These are phyloP conservation scores for Xylaria intraflava DNA, from an alignment of 495 filamentous ascomycete genomes.

Conservation along the genomic window DNA sequence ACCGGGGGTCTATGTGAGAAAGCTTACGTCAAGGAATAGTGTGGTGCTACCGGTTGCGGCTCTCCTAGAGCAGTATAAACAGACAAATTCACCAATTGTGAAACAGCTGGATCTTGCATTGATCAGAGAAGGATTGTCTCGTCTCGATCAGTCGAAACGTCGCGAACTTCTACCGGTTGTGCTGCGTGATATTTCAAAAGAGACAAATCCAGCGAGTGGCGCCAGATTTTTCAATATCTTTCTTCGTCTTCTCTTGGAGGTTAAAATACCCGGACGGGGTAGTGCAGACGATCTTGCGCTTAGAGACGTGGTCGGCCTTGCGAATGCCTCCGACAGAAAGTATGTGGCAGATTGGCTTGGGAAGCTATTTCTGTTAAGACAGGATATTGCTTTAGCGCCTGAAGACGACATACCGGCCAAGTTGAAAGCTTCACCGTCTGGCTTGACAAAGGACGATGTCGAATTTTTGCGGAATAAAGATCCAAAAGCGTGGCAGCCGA, in stretches of 20 bases:
- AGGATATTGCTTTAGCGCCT: constrained; percentile 25
- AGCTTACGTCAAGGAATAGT: constrained; percentile 27
- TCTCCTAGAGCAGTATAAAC: constrained; percentile 86
- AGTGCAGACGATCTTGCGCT: constrained; percentile 68
- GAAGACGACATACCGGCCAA: constrained; percentile 20
- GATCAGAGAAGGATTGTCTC: constrained; percentile 76
- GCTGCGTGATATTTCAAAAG: constrained; percentile 64
- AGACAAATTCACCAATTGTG: constrained; percentile 59
- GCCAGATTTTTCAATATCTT: constrained; percentile 78
- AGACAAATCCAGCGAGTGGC: constrained; percentile 54
- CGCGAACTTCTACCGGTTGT: constrained; percentile 62
- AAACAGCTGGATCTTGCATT: constrained; percentile 85
- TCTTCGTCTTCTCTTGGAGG: constrained; percentile 62
- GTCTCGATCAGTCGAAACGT: constrained; percentile 48
- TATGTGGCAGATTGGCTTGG: constrained; percentile 74
- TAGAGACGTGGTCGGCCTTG: constrained; percentile 59
- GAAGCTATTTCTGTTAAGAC: constrained; percentile 68
- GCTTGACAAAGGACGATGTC: constrained; percentile 63
- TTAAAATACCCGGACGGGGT: constrained; percentile 67
- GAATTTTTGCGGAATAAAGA: constrained; percentile 66
- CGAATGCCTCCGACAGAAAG: constrained; percentile 53
- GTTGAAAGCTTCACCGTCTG: constrained; percentile 51
- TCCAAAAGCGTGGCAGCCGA: constrained; percentile 62
- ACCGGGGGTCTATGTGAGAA: constrained; percentile 1
- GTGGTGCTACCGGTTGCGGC: constrained; percentile 78